Conservation (phyloP, 192 early-diverging fungal species). For the Coemansia sp. region DNA sequence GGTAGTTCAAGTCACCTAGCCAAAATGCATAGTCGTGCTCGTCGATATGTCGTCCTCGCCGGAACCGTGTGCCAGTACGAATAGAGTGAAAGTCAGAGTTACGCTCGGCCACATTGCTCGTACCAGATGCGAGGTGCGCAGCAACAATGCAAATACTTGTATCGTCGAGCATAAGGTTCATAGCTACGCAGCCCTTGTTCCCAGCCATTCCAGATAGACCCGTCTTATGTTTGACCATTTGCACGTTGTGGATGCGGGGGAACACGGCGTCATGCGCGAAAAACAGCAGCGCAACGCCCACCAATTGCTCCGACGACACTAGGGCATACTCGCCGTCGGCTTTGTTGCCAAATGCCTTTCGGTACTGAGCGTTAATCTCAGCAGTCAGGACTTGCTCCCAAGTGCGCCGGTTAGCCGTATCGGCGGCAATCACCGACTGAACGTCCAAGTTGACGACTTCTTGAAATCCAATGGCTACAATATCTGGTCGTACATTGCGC, state of each 20-base stretch:
- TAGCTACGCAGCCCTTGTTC: slow-evolving; percentile 97
- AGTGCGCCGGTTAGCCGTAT: slow-evolving; percentile 61
- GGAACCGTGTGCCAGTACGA: slow-evolving; percentile 71
- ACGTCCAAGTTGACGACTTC: slow-evolving; percentile 92
- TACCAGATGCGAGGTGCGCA: slow-evolving; percentile 92
- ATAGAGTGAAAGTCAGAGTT: slow-evolving; percentile 88
- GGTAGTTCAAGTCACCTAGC: slow-evolving; percentile 96
- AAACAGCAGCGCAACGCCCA: slow-evolving; percentile 87
- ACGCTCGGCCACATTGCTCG: slow-evolving; percentile 72
- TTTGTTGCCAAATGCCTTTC: slow-evolving; percentile 16
- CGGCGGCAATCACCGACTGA: slow-evolving; percentile 67
- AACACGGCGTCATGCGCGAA: slow-evolving; percentile 77
- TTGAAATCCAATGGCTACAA: slow-evolving; percentile 90
- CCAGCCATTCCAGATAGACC: slow-evolving; percentile 95
- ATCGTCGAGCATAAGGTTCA: slow-evolving; percentile 85
- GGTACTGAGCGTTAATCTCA: slow-evolving; percentile 42
- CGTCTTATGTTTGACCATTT: slow-evolving; percentile 88
- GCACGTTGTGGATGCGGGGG: slow-evolving; percentile 76
- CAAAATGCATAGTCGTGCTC: slow-evolving; percentile 85
- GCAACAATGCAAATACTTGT: slow-evolving; percentile 90
- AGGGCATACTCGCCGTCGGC: slow-evolving; percentile 68
- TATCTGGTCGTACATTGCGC: slow-evolving; percentile 63
- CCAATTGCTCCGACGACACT: slow-evolving; percentile 85
- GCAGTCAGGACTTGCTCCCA: slow-evolving; percentile 44
- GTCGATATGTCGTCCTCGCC: slow-evolving; percentile 64